Evolutionary conservation across 768 basidiomycete species (phyloP), one percentile per base, ranked within the genome.

Genomic region (Leccinum barrowsii): DNA sequence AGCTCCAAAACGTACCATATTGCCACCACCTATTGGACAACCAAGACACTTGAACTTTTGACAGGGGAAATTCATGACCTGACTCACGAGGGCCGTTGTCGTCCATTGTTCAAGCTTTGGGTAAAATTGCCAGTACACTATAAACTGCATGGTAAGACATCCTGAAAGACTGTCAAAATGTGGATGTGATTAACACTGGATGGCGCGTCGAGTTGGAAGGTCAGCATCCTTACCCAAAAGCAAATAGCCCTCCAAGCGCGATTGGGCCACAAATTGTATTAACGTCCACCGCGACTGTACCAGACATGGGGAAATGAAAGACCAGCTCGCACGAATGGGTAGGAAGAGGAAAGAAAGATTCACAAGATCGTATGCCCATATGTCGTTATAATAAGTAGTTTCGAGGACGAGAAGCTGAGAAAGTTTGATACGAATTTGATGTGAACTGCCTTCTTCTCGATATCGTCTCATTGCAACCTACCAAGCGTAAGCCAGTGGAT

Each of bases 101-200:
- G 22, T 52, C 68, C 62, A 62, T 24, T 42, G 40, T 13, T 69
- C 68, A 11, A 32, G n/a, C 4, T 11, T 13, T 3, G 67, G 24
- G 42, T 64, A 62, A 22, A 37, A 5, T 26, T 68, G 64, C 61
- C 50, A 70, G 46, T 68, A 70, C 47, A 68, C 42, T 17, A 69
- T 32, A 40, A 64, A 69, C 59, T 69, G 68, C 62, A 70, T 60
- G 26, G 53, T 64, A 37, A 68, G 56, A 28, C 69, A 70, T 57
- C 68, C 68, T 2, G 68, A 69, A 35, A 69, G 61, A 40, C 69
- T 69, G 52, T n/a, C n/a, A 34, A 40, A 22, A 34, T 34, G 47
- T 13, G 8, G 26, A 15, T 51, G 26, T 17, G 47, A 58, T 57
- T 13, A 40, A 44, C 19, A 15, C 32, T 11, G 2, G 12, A 22